Conservation (phyloP, 805 yeast genomes). For the Candida rishiriensis region DNA sequence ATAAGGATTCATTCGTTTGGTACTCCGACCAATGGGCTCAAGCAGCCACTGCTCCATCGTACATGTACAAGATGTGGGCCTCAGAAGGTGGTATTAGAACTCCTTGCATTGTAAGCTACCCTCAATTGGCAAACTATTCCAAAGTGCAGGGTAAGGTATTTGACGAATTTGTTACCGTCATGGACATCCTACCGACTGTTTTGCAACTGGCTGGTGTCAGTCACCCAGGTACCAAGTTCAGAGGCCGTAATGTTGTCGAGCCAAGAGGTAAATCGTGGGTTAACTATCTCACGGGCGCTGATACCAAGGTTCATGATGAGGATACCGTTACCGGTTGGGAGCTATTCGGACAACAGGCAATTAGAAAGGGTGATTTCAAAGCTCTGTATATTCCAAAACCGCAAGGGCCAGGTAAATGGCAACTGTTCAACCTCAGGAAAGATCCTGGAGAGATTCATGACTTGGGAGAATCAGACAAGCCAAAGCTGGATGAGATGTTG, state of each 20-base stretch:
- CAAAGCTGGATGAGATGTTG: constrained; percentile 37
- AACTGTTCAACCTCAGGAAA: constrained; percentile 35
- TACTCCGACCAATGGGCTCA: constrained; percentile 60
- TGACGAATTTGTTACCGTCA: constrained; percentile 46
- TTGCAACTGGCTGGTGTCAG: constrained; percentile 43
- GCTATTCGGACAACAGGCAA: constrained; percentile 52
- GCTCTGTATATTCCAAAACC: constrained; percentile 47
- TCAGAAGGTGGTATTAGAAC: constrained; percentile 59
- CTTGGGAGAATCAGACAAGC: constrained; percentile 33
- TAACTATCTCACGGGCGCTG: constrained; percentile 29
- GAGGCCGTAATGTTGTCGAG: constrained; percentile 39
- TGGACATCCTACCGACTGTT: constrained; percentile 57
- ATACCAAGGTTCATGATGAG: constrained; percentile 34
- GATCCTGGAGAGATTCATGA: constrained; percentile 49
- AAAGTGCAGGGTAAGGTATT: constrained; percentile 23
- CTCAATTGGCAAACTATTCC: constrained; percentile 23
- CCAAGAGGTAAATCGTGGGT: constrained; percentile 47
- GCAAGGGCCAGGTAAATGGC: constrained; percentile 46
- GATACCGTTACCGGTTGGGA: constrained; percentile 54
- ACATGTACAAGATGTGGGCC: constrained; percentile 53
- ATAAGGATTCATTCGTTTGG: constrained; percentile 42
- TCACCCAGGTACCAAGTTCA: constrained; percentile 38
- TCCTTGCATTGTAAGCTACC: constrained; percentile 47
- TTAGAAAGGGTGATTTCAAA: constrained; percentile 46
- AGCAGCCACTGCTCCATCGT: constrained; percentile 55